Evolutionary conservation across 306 rosid species (phyloP).

Genomic region (Rosa persica): DNA sequence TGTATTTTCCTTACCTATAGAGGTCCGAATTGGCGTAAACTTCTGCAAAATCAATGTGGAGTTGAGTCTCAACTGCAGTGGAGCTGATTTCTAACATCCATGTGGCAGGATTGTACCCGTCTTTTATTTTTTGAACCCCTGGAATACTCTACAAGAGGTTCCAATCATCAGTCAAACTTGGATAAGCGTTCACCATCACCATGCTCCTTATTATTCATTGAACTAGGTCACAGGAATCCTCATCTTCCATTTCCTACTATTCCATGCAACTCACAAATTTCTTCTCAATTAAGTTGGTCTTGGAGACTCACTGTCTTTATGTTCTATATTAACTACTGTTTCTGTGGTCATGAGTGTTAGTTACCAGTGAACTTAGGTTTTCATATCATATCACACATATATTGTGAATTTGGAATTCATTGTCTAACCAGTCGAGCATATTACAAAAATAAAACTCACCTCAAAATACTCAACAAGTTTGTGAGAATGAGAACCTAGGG

Average conservation of each 20-base stretch:
- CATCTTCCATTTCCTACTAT: neutral
- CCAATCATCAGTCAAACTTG: neutral
- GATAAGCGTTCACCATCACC: neutral
- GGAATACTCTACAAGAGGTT: constrained; percentile 17
- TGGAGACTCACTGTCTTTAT: neutral
- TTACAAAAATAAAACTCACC: constrained; percentile 20
- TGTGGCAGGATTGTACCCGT: constrained; percentile 37
- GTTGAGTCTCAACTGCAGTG: constrained; percentile 20
- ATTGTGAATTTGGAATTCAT: no score
- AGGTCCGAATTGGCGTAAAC: constrained; percentile 25
- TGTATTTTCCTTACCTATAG: neutral
- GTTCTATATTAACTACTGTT: neutral
- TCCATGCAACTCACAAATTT: neutral
- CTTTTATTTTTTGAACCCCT: constrained; percentile 28
- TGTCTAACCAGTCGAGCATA: neutral
- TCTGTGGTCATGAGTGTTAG: neutral
- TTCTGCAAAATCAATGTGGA: constrained; percentile 27
- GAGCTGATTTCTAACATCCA: constrained; percentile 35
- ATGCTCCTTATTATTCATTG: neutral
- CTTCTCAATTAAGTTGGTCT: neutral
- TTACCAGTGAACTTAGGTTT: neutral
- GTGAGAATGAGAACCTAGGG: constrained; percentile 33
- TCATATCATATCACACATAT: neutral
- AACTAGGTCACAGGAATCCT: neutral
- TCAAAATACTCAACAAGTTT: constrained; percentile 39